Evolutionary conservation across 208 protist species (phyloP).

Genomic region (Crithidia brevicula): DNA sequence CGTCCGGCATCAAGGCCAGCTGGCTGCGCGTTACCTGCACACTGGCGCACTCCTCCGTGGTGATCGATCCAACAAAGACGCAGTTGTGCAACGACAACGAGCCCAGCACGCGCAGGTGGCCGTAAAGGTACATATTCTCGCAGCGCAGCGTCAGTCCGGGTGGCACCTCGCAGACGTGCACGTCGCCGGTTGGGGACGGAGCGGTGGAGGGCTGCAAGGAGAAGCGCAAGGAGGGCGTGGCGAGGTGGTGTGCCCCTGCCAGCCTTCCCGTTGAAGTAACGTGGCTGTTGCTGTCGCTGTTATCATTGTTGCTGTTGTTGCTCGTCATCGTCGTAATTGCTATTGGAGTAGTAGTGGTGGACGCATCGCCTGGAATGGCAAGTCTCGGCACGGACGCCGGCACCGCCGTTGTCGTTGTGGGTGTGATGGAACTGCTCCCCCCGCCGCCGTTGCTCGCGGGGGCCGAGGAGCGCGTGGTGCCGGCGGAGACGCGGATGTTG

Average conservation of each 20-base stretch:
- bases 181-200: conserved; percentile 19
- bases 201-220: conserved; percentile 31
- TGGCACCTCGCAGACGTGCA: conserved; percentile 43
- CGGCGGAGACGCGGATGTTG: conserved; percentile 25
- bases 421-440: background rate
- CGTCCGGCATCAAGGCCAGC: conserved; percentile 46
- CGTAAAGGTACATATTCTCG: conserved; percentile 54
- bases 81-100: conserved; percentile 57
- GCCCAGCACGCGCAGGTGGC: conserved; percentile 59
- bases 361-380: no score
- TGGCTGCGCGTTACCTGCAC: conserved; percentile 38
- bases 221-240: conserved; percentile 9
- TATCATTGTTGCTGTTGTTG: conserved; percentile 1
- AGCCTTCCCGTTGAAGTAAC: background rate
- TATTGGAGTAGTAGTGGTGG: no score
- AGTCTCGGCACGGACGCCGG: no score
- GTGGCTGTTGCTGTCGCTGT: background rate
- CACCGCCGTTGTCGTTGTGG: background rate
- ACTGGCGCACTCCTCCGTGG: conserved; percentile 45
- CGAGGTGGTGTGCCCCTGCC: background rate
- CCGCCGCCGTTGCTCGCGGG: background rate
- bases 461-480: background rate
- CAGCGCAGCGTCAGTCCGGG: conserved; percentile 46
- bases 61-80: conserved; percentile 57
- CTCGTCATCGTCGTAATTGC: background rate